These are phyloP conservation scores for Aquilaria malaccensis DNA, from an alignment of 345 rosid species.

Conservation along the genomic window DNA sequence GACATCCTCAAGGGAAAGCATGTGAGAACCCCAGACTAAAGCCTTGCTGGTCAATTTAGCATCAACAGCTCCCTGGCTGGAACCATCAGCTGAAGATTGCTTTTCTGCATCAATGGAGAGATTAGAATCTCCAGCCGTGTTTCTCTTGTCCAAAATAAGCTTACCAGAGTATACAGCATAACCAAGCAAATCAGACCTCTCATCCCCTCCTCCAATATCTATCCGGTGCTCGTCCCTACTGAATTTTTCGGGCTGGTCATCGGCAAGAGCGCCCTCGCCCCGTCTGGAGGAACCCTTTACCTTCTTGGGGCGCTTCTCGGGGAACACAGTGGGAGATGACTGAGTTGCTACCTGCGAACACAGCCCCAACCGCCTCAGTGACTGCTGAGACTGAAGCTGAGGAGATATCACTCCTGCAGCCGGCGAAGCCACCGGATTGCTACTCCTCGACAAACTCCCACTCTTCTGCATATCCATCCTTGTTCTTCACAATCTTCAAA, in stretches of 20 bases:
- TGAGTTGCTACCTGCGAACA: conserved; percentile 65
- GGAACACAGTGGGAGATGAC: conserved; percentile 81
- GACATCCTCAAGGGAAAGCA: conserved; percentile 65
- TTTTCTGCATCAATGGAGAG: conserved; percentile 27
- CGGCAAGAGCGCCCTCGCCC: conserved; percentile 14
- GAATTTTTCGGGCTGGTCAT: conserved; percentile 35
- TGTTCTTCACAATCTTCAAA: conserved; percentile 9
- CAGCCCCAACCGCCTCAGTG: conserved; percentile 68
- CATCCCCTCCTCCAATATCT: conserved; percentile 80
- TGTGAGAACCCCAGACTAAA: conserved; percentile 72
- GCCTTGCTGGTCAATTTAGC: conserved; percentile 86
- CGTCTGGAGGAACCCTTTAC: conserved; percentile 50
- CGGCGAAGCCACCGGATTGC: conserved; percentile 15
- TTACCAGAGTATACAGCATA: conserved; percentile 66
- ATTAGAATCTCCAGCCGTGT: conserved; percentile 20
- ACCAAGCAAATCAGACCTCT: conserved; percentile 83
- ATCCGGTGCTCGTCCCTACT: conserved; percentile 58
- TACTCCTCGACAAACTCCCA: conserved; percentile 29
- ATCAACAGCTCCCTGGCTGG: conserved; percentile 43
- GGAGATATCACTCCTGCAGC: conserved; percentile 20
- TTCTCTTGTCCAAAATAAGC: conserved; percentile 66
- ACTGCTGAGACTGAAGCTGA: conserved; percentile 39
- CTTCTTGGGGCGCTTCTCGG: conserved; percentile 76
- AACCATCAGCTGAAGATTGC: conserved; percentile 32
- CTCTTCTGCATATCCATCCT: conserved; percentile 42